Evolutionary conservation across 2,329 filamentous ascomycete genomes (phyloP), one percentile per base, ranked within the genome.

Genomic region (Cylindrodendrum hubeiense): DNA sequence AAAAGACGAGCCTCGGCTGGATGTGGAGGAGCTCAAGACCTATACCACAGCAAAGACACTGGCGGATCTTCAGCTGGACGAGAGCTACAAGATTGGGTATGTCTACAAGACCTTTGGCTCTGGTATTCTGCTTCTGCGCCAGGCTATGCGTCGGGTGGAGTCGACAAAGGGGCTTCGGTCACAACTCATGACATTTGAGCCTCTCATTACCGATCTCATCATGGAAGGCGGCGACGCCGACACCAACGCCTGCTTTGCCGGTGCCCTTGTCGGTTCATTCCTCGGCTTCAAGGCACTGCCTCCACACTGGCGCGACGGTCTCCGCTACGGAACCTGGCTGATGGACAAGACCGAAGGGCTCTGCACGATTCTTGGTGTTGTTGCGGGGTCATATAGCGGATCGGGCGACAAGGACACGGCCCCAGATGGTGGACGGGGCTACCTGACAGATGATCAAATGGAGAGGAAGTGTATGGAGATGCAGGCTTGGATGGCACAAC

Each of bases 141-240:
- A 81, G 19, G 83, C 80, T 1, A 83, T 86, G 67, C 76, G 80
- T 6, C 75, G 75, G 54, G 60, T 75, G 15, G 67, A 65, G 5
- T 63, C 68, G 4, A 60, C 67, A 5, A 57, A 62, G 1, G 54
- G 64, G 5, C 28, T 78, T 4, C 33, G 60, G 9, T 66, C 65
- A 2, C 73, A 75, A 21, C 69, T 67, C 5, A 22, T 61, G 2
- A 52, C 79, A 4, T 87, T 87, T 65, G 84, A 87, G 72, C 73
- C 79, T 6, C 74, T 85, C 12, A 83, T 87, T 13, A 83, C 81
- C 0, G 78, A 83, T 7, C 77, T 87, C 15, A 80, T 84, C 37
- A 85, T 86, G 83, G 78, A 81, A 37, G 86, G 83, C 2, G 86
- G 85, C 0, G 85, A 87, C 65, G 84, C 85, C 3, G 85, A 87